Evolutionary conservation across 2,329 filamentous ascomycete genomes (phyloP).

Genomic region (Exophiala dermatitidis): DNA sequence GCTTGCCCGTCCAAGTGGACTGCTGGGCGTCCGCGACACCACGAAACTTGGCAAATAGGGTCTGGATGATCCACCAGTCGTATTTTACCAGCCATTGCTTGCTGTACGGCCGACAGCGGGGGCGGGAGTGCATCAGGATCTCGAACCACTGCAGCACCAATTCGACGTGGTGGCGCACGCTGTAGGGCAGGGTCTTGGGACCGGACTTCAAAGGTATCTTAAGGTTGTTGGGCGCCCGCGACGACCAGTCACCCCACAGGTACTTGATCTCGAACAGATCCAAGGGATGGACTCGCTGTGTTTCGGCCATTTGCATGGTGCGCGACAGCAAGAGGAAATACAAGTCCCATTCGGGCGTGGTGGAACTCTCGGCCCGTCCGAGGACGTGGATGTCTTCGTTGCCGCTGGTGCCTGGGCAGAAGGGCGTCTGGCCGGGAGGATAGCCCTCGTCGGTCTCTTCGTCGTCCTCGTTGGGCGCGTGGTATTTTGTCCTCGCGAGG

Average conservation of each 20-base stretch:
- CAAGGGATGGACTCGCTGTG: conserved; percentile 51
- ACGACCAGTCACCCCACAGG: conserved; percentile 57
- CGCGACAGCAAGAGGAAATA: conserved; percentile 55
- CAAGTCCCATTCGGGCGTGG: conserved; percentile 52
- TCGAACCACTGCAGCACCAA: conserved; percentile 55
- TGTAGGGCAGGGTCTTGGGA: conserved; percentile 49
- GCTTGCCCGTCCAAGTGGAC: conserved; percentile 66
- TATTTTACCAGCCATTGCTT: conserved; percentile 31
- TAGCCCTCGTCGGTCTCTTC: conserved; percentile 24
- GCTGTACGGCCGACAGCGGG: conserved; percentile 50
- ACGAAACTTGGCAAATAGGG: conserved; percentile 84
- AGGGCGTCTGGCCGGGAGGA: conserved; percentile 16
- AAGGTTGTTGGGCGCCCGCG: conserved; percentile 26
- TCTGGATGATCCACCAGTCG: conserved; percentile 66
- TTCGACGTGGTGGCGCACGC: conserved; percentile 53
- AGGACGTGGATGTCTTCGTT: conserved; percentile 49
- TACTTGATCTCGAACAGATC: conserved; percentile 55
- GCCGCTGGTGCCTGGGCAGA: conserved; percentile 48
- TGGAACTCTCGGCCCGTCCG: conserved; percentile 50
- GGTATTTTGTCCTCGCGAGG: conserved; percentile 50
- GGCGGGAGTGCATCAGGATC: conserved; percentile 33
- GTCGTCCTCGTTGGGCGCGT: conserved; percentile 31
- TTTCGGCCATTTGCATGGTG: conserved; percentile 54
- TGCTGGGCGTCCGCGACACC: conserved; percentile 85
- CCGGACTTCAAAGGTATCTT: conserved; percentile 9